Base-by-base conservation (phyloP, 108 stramenopile species). In the Nannochloropsis gaditana region DNA sequence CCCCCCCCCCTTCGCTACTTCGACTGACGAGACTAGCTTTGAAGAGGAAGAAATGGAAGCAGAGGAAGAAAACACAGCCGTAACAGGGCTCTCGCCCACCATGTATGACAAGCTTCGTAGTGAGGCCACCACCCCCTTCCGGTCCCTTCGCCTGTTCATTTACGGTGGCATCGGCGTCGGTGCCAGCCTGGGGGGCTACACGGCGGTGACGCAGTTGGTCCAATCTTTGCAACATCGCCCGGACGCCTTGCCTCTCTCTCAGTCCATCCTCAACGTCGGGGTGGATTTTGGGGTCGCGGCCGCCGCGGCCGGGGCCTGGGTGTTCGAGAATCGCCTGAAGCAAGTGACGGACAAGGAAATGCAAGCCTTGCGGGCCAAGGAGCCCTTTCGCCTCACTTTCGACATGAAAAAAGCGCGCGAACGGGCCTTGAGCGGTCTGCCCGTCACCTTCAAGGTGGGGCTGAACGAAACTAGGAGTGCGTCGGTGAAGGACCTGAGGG, bases 241-340 rank as follows among this genome's bases (percentile, higher is more conserved):
- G 21, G 87, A 81, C 45, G 87, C 87, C 41, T 80, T 88, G 81
- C 84, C 85, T 17, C 84, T 88, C 10, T 59, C 85, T 42, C 81
- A 88, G 50, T 79, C 80, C 41, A 9, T 88, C 80, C n/a, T 85
- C 31, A 88, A 88, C 59, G 47, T 88, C 82, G 80, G 81, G 2
- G 84, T 88, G 2, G 87, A 88, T 84, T 85, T 85, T 81, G 87
- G 87, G 45, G 87, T 88, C 15, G 80, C 82, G 82, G 87, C 84
- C 43, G 82, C 80, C 9, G 80, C 80, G 2, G 31, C 80, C 4
- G 59, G 19, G 15, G 59, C 59, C 59, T 73, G 59, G 59, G 59
- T 73, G 3, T 81, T 81, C 9, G 80, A 42, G 80, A 41, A 81
- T 41, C 41, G 21, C 80, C 21, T 42, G 21, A 42, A 81, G 80